Conservation (phyloP, 768 basidiomycete species). For the Tricholoma saponaceum region DNA sequence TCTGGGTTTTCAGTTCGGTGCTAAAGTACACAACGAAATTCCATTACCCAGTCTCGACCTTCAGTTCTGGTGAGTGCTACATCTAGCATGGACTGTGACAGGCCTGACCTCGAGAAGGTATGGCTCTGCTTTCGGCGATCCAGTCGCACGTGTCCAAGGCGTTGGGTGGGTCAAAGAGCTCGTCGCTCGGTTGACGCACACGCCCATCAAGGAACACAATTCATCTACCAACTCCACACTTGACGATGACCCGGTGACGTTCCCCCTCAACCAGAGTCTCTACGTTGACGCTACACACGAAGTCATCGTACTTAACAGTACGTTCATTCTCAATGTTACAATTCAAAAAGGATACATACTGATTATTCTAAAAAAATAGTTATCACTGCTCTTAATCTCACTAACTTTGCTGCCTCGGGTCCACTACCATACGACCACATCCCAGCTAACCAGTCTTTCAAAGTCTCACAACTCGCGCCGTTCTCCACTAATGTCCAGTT, state of each 20-base stretch:
- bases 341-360: constrained; percentile 4
- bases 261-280: constrained; percentile 66
- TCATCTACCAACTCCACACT: constrained; percentile 84
- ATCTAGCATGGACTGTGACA: not conserved
- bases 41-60: constrained; percentile 49
- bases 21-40: not conserved
- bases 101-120: constrained; percentile 41
- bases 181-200: constrained; percentile 76
- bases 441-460: constrained; percentile 60
- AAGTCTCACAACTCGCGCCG: constrained; percentile 72
- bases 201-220: constrained; percentile 64
- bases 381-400: constrained; percentile 81
- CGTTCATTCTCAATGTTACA: constrained; percentile 13
- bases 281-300: constrained; percentile 93
- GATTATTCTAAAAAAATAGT: constrained; percentile 34
- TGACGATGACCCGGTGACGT: constrained; percentile 60
- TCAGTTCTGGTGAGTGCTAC: constrained; percentile 46
- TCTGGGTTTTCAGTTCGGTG: not conserved
- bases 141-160: constrained; percentile 72
- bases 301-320: constrained; percentile 84
- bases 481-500: constrained; percentile 89
- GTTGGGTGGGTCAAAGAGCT: constrained; percentile 83
- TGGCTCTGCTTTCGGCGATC: constrained; percentile 76
- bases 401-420: constrained; percentile 65
- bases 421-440: constrained; percentile 77